Percentiles rank a stretch among this genome's conserved stretches.
These are phyloP conservation scores for Chaetomium fimeti DNA, from an alignment of 495 filamentous ascomycete species.

Conservation along the genomic window DNA sequence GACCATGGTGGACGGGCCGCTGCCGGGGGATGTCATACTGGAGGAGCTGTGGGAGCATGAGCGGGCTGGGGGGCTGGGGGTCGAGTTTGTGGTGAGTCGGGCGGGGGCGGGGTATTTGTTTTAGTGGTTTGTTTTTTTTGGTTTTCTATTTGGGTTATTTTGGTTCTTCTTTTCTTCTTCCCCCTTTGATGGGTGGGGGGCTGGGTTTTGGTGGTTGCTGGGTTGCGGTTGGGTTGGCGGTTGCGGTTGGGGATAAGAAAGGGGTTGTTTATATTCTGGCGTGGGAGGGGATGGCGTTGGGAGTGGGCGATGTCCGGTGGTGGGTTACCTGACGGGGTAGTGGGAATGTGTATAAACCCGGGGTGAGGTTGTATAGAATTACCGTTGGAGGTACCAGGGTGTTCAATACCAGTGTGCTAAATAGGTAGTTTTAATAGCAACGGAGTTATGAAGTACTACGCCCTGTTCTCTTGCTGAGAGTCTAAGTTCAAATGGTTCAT, in stretches of 20 bases:
- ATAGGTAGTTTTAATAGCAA: no score
- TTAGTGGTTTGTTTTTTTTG: slow-evolving; percentile 20
- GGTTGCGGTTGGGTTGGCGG: not conserved
- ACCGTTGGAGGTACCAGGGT: no score
- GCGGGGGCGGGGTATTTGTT: slow-evolving; percentile 49
- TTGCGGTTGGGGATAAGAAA: no score
- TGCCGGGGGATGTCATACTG: slow-evolving; percentile 64
- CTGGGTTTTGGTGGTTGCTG: not conserved
- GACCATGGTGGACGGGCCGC: slow-evolving; percentile 60
- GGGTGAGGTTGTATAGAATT: no score
- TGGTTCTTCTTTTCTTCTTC: not conserved
- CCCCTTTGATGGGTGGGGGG: not conserved
- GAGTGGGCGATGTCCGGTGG: no score
- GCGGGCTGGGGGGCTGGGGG: slow-evolving; percentile 62
- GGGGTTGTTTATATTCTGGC: no score
- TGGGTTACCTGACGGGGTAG: no score
- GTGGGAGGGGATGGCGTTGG: no score
- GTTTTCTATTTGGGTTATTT: not conserved
- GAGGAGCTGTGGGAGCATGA: slow-evolving; percentile 63
- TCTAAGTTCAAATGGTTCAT: no score
- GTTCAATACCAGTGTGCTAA: no score
- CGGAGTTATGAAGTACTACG: not conserved
- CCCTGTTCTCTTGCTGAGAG: not conserved
- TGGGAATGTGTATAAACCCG: no score
- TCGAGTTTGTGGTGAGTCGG: slow-evolving; percentile 69